Percentiles rank a stretch among this genome's conserved stretches.
Evolutionary conservation across 495 filamentous ascomycete genomes (phyloP).

Genomic region (Podospora australis): DNA sequence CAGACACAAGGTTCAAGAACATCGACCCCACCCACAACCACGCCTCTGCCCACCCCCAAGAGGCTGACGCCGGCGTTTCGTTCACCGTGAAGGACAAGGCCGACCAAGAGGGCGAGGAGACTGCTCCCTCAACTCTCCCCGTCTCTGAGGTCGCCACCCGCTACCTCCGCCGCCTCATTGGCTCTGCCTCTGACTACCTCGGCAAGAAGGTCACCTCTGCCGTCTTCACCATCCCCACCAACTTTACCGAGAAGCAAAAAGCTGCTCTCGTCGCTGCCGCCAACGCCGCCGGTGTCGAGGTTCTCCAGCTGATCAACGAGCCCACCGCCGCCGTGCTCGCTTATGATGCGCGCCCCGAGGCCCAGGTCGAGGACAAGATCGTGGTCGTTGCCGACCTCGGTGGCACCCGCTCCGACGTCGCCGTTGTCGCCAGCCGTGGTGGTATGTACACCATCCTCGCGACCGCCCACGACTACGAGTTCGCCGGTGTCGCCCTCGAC

Average conservation of each 20-base stretch:
- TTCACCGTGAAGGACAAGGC: constrained; percentile 79
- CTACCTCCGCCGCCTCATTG: constrained; percentile 72
- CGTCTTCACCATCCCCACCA: constrained; percentile 88
- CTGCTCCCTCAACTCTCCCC: constrained; percentile 57
- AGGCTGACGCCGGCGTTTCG: constrained; percentile 62
- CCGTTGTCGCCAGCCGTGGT: constrained; percentile 81
- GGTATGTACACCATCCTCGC: constrained; percentile 96
- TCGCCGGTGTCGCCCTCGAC: constrained; percentile 74
- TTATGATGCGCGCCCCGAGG: constrained; percentile 81
- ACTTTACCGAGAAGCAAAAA: constrained; percentile 82
- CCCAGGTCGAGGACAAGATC: constrained; percentile 72
- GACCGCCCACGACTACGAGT: constrained; percentile 90
- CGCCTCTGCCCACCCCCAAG: constrained; percentile 82
- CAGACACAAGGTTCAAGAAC: constrained; percentile 62
- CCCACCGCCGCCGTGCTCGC: constrained; percentile 87
- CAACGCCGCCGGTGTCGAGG: constrained; percentile 74
- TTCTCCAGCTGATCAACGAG: constrained; percentile 88
- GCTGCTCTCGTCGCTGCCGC: constrained; percentile 71
- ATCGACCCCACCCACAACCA: constrained; percentile 96
- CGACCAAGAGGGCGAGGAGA: constrained; percentile 61
- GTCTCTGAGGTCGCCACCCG: constrained; percentile 83
- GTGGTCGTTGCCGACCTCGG: constrained; percentile 90
- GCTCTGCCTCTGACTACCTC: constrained; percentile 83
- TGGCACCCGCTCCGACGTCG: constrained; percentile 85
- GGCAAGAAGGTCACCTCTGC: constrained; percentile 88